Conservation (phyloP, 2,329 filamentous ascomycete genomes). For the Thelonectria discophora region DNA sequence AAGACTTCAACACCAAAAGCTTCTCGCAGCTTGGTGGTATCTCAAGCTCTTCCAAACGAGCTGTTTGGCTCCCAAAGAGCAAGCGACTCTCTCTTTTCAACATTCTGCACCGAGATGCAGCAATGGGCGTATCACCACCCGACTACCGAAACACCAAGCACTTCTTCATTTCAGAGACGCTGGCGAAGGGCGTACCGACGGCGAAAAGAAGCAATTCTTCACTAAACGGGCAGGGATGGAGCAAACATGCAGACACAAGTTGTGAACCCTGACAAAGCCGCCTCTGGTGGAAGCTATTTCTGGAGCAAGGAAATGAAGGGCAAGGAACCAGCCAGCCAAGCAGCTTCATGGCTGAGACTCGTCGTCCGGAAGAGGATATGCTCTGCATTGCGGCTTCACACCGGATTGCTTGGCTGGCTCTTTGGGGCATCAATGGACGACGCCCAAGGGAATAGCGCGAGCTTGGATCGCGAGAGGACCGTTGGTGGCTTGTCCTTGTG, state of each 20-base stretch:
- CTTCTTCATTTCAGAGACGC: not conserved
- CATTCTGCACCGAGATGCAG: not conserved
- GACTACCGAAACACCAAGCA: not conserved
- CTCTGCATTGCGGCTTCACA: not conserved
- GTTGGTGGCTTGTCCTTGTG: conserved; percentile 11
- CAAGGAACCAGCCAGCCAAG: not conserved
- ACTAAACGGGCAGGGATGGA: conserved; percentile 6
- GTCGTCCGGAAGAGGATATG: not conserved
- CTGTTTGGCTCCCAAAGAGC: too few relatives aligned
- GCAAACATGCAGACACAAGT: conserved; percentile 1
- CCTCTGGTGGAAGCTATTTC: not conserved
- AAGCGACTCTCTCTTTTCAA: too few relatives aligned
- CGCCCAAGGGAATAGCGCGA: conserved; percentile 11
- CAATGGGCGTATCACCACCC: not conserved
- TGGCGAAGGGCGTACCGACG: not conserved
- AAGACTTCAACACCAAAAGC: not conserved
- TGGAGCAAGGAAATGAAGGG: not conserved
- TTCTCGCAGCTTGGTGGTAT: not conserved
- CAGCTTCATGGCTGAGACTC: not conserved
- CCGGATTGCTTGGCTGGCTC: not conserved
- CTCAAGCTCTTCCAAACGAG: too few relatives aligned
- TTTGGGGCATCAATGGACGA: not conserved
- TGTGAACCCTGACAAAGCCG: not conserved
- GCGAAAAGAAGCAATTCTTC: conserved; percentile 17
- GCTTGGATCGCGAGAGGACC: not conserved